A percentile compares a stretch with the other conserved stretches of the same genome.
Conservation (phyloP, 495 filamentous ascomycete species). For the Cercophora newfieldiana region DNA sequence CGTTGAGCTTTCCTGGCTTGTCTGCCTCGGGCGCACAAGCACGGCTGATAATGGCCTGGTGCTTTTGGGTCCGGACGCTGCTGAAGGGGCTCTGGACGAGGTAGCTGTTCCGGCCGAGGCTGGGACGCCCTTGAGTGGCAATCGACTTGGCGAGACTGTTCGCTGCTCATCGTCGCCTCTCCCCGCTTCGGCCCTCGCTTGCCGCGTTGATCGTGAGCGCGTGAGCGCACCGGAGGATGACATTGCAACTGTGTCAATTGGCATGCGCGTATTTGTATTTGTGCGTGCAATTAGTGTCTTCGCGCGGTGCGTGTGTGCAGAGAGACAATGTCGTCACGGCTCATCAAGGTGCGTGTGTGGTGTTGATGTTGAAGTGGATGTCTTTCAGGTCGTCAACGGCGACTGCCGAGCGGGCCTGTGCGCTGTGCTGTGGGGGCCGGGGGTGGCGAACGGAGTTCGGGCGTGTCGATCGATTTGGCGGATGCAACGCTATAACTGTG, state of each 20-base stretch:
- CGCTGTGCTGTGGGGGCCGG: neutral
- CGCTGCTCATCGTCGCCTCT: constrained; percentile 17
- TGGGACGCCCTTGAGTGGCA: constrained; percentile 43
- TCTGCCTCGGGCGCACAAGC: constrained; percentile 7
- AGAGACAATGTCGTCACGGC: neutral
- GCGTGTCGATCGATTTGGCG: neutral
- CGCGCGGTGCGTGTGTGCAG: neutral
- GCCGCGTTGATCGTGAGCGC: constrained; percentile 49
- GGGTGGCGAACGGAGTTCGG: constrained; percentile 5
- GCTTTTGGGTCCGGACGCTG: neutral
- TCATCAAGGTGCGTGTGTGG: neutral
- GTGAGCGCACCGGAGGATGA: constrained; percentile 41
- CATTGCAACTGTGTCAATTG: constrained; percentile 1
- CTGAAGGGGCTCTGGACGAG: constrained; percentile 16
- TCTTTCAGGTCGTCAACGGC: neutral
- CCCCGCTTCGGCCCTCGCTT: constrained; percentile 30
- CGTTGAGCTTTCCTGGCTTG: neutral
- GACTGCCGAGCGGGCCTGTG: constrained; percentile 1
- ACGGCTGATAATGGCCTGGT: constrained; percentile 20
- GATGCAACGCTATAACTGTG: neutral
- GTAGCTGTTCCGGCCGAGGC: constrained; percentile 16
- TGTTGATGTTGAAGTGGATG: neutral
- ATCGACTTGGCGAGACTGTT: constrained; percentile 46
- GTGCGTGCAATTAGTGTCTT: neutral
- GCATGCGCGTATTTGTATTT: neutral